Evolutionary conservation across 257 asterid species (phyloP).

Genomic region (Cynanchum wilfordii): DNA sequence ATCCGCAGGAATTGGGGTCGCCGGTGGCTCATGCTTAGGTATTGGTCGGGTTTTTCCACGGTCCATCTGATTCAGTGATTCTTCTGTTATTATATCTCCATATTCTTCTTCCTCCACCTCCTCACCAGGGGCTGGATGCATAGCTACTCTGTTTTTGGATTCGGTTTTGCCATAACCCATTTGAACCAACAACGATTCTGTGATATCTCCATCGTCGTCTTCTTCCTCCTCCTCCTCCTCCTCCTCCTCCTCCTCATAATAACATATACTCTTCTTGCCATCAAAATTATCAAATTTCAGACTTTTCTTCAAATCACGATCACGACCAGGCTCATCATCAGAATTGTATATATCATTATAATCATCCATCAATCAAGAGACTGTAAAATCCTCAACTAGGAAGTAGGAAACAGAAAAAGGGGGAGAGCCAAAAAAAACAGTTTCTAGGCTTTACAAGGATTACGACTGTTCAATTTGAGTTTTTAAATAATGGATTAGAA

Average conservation of each 20-base stretch:
- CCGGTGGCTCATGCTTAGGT: constrained; percentile 13
- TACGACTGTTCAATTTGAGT: no score
- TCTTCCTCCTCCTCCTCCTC: constrained; percentile 14
- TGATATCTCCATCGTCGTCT: constrained; percentile 24
- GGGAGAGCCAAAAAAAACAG: background rate
- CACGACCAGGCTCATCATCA: background rate
- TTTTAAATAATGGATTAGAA: no score
- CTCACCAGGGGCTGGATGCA: constrained; percentile 5
- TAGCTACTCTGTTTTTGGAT: constrained; percentile 20
- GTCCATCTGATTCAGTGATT: background rate
- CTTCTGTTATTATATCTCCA: background rate
- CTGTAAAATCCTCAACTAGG: background rate
- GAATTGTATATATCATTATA: background rate
- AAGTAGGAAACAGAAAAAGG: background rate
- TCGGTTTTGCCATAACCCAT: constrained; percentile 25
- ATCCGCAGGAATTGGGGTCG: constrained; percentile 22
- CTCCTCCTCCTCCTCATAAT: constrained; percentile 6
- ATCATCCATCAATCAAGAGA: background rate
- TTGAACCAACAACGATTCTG: constrained; percentile 24
- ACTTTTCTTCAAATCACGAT: background rate
- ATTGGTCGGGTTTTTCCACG: background rate
- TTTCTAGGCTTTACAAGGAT: background rate
- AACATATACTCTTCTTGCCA: background rate
- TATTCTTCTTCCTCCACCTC: background rate
- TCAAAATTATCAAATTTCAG: background rate